Percentiles rank a stretch among this genome's conserved stretches.
These are phyloP conservation scores for Penicillium sp. DNA, from an alignment of 2,329 filamentous ascomycete species.

Conservation along the genomic window DNA sequence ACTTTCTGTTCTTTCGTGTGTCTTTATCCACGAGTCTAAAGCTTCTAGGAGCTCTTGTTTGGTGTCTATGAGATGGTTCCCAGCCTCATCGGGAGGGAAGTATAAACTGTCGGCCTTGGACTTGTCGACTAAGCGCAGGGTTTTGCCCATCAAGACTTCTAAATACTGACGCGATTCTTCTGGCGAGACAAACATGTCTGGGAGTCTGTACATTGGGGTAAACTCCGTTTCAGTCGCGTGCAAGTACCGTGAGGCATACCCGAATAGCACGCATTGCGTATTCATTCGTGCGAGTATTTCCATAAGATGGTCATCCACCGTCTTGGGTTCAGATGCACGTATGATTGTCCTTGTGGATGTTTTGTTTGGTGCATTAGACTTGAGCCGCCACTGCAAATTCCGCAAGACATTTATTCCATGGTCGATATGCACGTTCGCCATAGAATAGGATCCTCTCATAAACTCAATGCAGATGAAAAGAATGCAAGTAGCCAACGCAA, in stretches of 20 bases:
- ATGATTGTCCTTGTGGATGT: not conserved
- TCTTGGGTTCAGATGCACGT: constrained; percentile 3
- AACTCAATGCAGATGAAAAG: constrained; percentile 12
- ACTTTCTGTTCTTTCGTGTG: not conserved
- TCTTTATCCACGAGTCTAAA: not conserved
- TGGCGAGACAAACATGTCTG: not conserved
- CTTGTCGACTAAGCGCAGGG: not conserved
- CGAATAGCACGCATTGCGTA: constrained; percentile 9
- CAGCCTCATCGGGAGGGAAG: not conserved
- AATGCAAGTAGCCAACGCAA: constrained; percentile 9
- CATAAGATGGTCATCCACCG: constrained; percentile 10
- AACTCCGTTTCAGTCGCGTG: not conserved
- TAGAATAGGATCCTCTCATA: constrained; percentile 8
- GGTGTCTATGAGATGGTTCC: not conserved
- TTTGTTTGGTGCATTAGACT: not conserved
- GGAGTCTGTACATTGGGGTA: not conserved
- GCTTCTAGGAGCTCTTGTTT: not conserved
- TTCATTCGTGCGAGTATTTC: constrained; percentile 12
- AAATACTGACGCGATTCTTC: constrained; percentile 9
- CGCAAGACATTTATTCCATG: constrained; percentile 8
- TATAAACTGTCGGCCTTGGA: not conserved
- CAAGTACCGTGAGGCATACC: constrained; percentile 9
- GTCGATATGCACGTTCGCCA: constrained; percentile 12
- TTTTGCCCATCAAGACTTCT: constrained; percentile 5
- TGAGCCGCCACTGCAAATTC: not conserved